Base-by-base conservation (phyloP, 2,329 filamentous ascomycete genomes). In the Colletotrichum sp. region DNA sequence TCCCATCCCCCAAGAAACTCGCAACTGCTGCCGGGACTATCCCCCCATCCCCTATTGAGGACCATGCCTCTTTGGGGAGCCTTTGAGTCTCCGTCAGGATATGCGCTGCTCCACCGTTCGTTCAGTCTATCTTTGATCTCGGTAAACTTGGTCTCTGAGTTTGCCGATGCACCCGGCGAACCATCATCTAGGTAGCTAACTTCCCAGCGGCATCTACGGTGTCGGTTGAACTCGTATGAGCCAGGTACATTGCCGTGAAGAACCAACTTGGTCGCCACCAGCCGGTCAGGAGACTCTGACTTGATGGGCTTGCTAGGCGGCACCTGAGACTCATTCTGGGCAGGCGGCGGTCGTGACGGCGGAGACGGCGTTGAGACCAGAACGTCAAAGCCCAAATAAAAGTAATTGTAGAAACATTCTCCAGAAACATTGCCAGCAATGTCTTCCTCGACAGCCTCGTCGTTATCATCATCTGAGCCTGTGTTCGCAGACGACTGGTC, bases 351-450 rank as follows among this genome's bases (percentile, higher is more conserved):
- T 26, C 91, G 91, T 0, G 94, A 95, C 6, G 93, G 88, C 7
- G 89, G 83, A 0, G 91, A 92, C 1, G 95, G 94, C 34, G 93
- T 92, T 1, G 96, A 98, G n/a, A 99, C 91, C 7, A 99, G 89
- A 12, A 98, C 91, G 84, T 99, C 97, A 81, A 99, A 98, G 3
- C 97, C 97, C 77, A 98, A 93, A 79, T 96, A 94, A 82, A 98
- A 99, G 84, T 99, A 99, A 83, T 99, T 99, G 86, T 97, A 98
- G 83, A 99, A 99, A 78, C 93, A 96, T 82, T 98, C 95, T 6
- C 92, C 90, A 2, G 92, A 91, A 5, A 92, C 79, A 83, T 89
- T 87, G 78, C 88, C 87, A 2, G 87, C 86, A 5, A 87, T 82
- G 34, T 91, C 90, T 34, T 92, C 92, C 59, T 92, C 90, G 18